Evolutionary conservation across 2,329 filamentous ascomycete genomes (phyloP), one percentile per base, ranked within the genome.

Genomic region (Cyphellophora europaea): DNA sequence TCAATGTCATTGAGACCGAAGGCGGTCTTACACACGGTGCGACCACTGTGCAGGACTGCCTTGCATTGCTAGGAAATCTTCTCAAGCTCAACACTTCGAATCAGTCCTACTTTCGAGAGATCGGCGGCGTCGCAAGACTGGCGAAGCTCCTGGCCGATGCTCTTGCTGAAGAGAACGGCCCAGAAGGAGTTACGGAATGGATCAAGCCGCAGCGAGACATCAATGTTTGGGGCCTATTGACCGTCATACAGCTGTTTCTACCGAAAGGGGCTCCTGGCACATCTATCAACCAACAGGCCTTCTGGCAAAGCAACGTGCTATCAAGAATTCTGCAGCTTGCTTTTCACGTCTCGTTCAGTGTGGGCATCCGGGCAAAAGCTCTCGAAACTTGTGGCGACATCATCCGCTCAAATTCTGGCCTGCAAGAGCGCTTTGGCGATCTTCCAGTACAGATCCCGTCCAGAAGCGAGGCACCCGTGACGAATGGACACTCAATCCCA

Each of bases 71-170:
- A 32, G 86, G 87, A 27, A 96, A 96, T 55, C 72, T 98, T 10
- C 66, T 98, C 17, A 77, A 82, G 19, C 73, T 87, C 49, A 96
- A 96, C 54, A 67, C 79, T 2, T 91, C 88, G 2, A 98, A 98
- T 52, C 91, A 98, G 58, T 85, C 86, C 8, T 78, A 89, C 37
- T 96, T 98, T 57, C 75, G 89, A 37, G 91, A 98, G 56, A 89
- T 84, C 29, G 87, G 86, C 1, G 88, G 81, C 52, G 77, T 93
- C 11, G 70, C 73, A 14, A 79, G 78, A 47, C 66, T 95, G 31
- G 72, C 79, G 11, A 71, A 72, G 23, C 66, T 96, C 19, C 66
- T 94, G 13, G 69, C 62, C n/a, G 65, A 70, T 56, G 65, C 72
- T 50, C 68, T 72, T 44, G 61, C 71, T 47, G 66, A 70, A 38